A percentile compares a stretch with the other conserved stretches of the same genome.
Conservation (phyloP, 352 stramenopile species). For the Heterotrichella gracilis region DNA sequence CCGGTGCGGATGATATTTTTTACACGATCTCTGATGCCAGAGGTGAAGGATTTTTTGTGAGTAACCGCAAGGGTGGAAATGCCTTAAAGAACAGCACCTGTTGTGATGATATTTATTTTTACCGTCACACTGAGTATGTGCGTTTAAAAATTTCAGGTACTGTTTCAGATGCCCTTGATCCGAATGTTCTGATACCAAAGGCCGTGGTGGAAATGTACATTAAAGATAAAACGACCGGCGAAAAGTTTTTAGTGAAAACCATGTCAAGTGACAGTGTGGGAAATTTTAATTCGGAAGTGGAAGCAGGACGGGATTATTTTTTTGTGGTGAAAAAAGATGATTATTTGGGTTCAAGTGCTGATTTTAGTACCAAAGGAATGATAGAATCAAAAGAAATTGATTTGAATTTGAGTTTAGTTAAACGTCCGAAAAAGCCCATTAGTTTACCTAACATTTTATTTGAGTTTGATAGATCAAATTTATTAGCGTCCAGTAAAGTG, state of each 20-base stretch:
- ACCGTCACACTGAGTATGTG: background rate
- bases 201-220: background rate
- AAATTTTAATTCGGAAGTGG: background rate
- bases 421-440: background rate
- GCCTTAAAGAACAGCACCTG: background rate
- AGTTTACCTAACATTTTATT: background rate
- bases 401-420: background rate
- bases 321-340: background rate
- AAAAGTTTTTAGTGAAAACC: constrained; percentile 1
- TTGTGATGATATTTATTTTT: constrained; percentile 6
- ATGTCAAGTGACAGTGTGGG: background rate
- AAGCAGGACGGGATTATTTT: background rate
- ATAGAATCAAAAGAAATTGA: background rate
- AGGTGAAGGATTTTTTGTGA: background rate
- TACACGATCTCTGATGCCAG: background rate
- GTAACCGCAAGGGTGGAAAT: background rate
- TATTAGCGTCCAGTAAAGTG: background rate
- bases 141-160: background rate
- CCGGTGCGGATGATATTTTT: background rate
- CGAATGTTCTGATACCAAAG: background rate
- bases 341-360: background rate
- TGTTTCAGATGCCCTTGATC: background rate
- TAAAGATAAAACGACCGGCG: background rate
- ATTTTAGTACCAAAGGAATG: background rate
- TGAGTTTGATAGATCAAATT: constrained; percentile 3